Base-by-base conservation (phyloP, 1,139 yeast genomes). In the Pichia sp. region DNA sequence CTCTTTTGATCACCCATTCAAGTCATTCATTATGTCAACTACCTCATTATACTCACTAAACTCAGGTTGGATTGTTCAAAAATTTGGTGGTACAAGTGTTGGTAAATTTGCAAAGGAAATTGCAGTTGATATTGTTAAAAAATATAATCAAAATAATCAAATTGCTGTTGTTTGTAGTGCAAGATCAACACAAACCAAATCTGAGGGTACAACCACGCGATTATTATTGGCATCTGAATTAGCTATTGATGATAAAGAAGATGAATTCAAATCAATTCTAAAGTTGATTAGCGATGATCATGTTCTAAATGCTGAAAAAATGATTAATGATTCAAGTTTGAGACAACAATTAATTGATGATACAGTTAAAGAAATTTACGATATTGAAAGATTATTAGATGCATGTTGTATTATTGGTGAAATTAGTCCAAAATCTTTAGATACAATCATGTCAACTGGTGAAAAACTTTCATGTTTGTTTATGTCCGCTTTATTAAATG, bases 101-200 rank as follows among this genome's bases (percentile, higher is more conserved):
- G 99, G 99, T 33, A 93, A 93, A 67, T 91, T 91, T 68, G 88
- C 97, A 8, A 81, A 77, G 51, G 79, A 84, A 58, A 93, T 93
- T 51, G 91, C 90, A 19, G 86, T 86, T 58, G 88, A 89, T 59
- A 89, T 93, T 49, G 87, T 90, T 52, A 81, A 81, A 64, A 80
- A 74, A 36, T 87, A 83, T 65, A 74, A 83, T 41, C 66, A 76
- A 46, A 71, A 73, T 29, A 78, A 80, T 62, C 76, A 85, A 52
- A 96, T 91, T n/a, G 97, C 96, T 1, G 95, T 93, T 29, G 99
- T 93, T 5, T 93, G 99, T 67, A 87, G 96, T 38, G 99, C 99
- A 5, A 78, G 99, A 60, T 88, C 96, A 9, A 83, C 96, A 0
- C 80, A 87, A 56, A 86, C 96, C 31, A 93, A 93, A 66, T 82